Conservation (phyloP, 73 alveolate species). For the Tetrahymena borealis region DNA sequence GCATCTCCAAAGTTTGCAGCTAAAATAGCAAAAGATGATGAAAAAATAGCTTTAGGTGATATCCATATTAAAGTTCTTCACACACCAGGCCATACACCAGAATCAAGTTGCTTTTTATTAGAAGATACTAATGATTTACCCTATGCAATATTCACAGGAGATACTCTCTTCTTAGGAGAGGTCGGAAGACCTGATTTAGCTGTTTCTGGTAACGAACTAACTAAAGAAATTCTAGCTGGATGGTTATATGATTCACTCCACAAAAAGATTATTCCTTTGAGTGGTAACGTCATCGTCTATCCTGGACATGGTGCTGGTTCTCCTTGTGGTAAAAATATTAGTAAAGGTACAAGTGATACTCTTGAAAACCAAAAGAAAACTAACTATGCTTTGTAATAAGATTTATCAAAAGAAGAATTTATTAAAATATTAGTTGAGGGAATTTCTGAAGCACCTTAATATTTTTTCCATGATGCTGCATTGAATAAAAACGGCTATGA, state of each 20-base stretch:
- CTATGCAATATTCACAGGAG: slow-evolving; percentile 64
- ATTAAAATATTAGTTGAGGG: not conserved
- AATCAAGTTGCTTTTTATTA: slow-evolving; percentile 50
- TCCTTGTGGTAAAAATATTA: slow-evolving; percentile 36
- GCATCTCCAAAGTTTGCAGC: slow-evolving; percentile 10
- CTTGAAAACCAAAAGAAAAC: slow-evolving; percentile 7
- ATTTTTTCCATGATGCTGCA: slow-evolving; percentile 35
- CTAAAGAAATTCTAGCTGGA: slow-evolving; percentile 10
- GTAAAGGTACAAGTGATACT: slow-evolving; percentile 19
- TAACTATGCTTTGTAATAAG: slow-evolving; percentile 11
- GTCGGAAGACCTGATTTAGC: slow-evolving; percentile 75
- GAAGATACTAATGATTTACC: slow-evolving; percentile 4
- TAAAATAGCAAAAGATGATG: slow-evolving; percentile 3
- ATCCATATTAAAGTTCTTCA: slow-evolving; percentile 20
- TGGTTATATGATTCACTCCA: slow-evolving; percentile 39
- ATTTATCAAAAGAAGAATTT: slow-evolving; percentile 15
- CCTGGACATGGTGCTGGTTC: slow-evolving; percentile 79
- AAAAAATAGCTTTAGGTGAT: not conserved
- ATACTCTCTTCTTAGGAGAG: slow-evolving; percentile 57
- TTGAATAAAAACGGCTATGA: slow-evolving; percentile 9
- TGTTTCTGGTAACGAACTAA: slow-evolving; percentile 14
- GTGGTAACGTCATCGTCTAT: slow-evolving; percentile 52
- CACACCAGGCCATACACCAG: slow-evolving; percentile 68
- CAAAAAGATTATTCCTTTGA: slow-evolving; percentile 37
- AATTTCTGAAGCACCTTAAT: slow-evolving; percentile 25